Base-by-base conservation (phyloP, 2,329 filamentous ascomycete genomes). In the Xylariales sp. region DNA sequence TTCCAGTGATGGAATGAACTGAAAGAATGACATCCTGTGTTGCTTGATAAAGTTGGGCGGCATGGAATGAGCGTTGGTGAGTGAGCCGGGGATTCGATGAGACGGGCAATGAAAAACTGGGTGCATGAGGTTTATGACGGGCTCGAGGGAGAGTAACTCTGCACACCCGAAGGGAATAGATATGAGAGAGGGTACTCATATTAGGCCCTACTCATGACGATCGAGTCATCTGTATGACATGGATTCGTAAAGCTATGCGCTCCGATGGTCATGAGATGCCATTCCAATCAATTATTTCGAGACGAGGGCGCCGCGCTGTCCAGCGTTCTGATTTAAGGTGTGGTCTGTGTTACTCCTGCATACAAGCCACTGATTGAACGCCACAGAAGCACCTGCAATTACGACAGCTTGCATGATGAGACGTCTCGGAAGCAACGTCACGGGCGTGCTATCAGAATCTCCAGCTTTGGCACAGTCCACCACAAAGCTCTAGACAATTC, bases 21-120 rank as follows among this genome's bases (percentile, higher is more conserved):
- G 58, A 59, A 25, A 65, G 54, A 37, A 80, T 64, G 45, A 64
- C 51, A 38, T 68, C 56, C 22, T 73, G 66, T 3, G 71, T 62
- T 40, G 74, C 55, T 21, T 37, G 40, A 11, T 28, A 60, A 8
- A 9, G 33, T 10, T 32, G 29, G n/a, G 8, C 24, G n/a, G 8
- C 24, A 27, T 8, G 7, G n/a, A 27, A 27, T 27, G 24, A 27
- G 14, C 36, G 24, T 12, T 20, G 12, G 6, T 19, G 35, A 38
- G 35, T 19, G 8, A 29, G 15, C n/a, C 15, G 7, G 7, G 24
- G 25, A 29, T n/a, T 21, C 21, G 14, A 9, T 11, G 35, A 27
- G 14, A 16, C 22, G 33, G 11, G 18, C 12, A 15, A n/a, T 16
- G 24, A 27, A n/a, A 27, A n/a, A n/a, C n/a, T n/a, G n/a, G n/a